Conservation (phyloP, 495 filamentous ascomycete genomes). For the Xylaria curta region DNA sequence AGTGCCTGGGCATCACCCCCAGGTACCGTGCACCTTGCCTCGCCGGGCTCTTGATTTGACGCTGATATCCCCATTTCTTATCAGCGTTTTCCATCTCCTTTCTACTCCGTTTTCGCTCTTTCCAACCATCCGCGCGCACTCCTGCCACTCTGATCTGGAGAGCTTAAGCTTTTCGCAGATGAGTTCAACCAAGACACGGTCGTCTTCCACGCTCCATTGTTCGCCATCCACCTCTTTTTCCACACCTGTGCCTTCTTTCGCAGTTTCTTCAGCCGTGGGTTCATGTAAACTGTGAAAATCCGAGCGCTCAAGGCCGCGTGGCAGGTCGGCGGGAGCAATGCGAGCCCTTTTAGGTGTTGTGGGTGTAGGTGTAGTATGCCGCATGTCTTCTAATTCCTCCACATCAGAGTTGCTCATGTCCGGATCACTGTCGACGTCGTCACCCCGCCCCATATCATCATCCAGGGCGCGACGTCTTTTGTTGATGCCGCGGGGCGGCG, state of each 20-base stretch:
- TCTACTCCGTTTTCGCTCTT: conserved; percentile 72
- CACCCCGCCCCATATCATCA: conserved; percentile 58
- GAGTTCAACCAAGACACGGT: conserved; percentile 72
- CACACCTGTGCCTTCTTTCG: conserved; percentile 46
- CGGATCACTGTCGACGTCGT: conserved; percentile 49
- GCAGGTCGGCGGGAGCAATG: conserved; percentile 69
- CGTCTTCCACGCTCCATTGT: conserved; percentile 70
- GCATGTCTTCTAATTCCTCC: conserved; percentile 30
- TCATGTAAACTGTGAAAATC: conserved; percentile 68
- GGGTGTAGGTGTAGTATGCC: conserved; percentile 46
- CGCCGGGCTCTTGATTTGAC: conserved; percentile 57
- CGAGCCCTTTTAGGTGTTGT: conserved; percentile 73
- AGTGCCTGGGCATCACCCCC: conserved; percentile 50
- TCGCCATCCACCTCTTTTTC: conserved; percentile 53
- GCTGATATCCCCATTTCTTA: conserved; percentile 67
- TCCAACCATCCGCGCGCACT: conserved; percentile 72
- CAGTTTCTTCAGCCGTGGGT: conserved; percentile 43
- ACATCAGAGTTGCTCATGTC: conserved; percentile 33
- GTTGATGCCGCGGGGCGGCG: conserved; percentile 61
- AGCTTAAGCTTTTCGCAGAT: conserved; percentile 78
- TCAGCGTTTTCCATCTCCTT: conserved; percentile 69
- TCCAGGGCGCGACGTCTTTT: conserved; percentile 66
- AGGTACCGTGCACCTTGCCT: conserved; percentile 57
- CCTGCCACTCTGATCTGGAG: conserved; percentile 76
- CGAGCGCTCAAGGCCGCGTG: conserved; percentile 67